Conservation (phyloP, 768 basidiomycete species). For the Sarcodon aspratus region DNA sequence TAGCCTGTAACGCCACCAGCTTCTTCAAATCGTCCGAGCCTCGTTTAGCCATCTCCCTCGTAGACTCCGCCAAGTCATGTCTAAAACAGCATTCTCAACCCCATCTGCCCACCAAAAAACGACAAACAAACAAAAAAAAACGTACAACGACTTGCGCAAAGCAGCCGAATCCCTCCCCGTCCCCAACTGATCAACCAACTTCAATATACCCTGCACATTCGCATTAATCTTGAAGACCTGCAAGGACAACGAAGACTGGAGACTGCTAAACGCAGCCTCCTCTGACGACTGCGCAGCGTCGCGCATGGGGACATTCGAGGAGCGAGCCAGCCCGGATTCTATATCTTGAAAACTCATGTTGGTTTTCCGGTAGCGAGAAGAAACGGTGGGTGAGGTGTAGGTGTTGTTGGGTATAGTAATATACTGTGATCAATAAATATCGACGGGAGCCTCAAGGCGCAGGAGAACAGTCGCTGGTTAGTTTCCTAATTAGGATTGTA, state of each 20-base stretch:
- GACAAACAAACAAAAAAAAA: slow-evolving; percentile 6
- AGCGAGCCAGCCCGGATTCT: slow-evolving; percentile 27
- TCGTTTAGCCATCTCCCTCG: slow-evolving; percentile 89
- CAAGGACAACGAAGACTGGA: slow-evolving; percentile 75
- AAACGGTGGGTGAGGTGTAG: background rate
- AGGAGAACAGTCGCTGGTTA: too few relatives aligned
- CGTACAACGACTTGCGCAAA: slow-evolving; percentile 79
- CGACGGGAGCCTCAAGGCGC: too few relatives aligned
- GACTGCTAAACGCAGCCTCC: slow-evolving; percentile 62
- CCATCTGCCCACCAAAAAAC: slow-evolving; percentile 1
- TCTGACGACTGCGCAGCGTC: slow-evolving; percentile 30
- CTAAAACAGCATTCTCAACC: slow-evolving; percentile 26
- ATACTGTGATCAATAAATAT: too few relatives aligned
- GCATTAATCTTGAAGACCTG: slow-evolving; percentile 99
- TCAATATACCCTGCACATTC: slow-evolving; percentile 91
- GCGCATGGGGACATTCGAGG: slow-evolving; percentile 15
- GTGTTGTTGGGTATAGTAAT: too few relatives aligned
- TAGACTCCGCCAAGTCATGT: slow-evolving; percentile 90
- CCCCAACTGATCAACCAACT: slow-evolving; percentile 94
- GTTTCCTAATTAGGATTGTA: too few relatives aligned
- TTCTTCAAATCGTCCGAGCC: slow-evolving; percentile 91
- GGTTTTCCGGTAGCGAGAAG: background rate
- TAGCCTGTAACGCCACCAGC: slow-evolving; percentile 55
- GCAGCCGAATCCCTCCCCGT: slow-evolving; percentile 68
- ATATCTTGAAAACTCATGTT: slow-evolving; percentile 43